These are phyloP conservation scores for Linum tenue DNA, from an alignment of 345 rosid species.

Conservation along the genomic window DNA sequence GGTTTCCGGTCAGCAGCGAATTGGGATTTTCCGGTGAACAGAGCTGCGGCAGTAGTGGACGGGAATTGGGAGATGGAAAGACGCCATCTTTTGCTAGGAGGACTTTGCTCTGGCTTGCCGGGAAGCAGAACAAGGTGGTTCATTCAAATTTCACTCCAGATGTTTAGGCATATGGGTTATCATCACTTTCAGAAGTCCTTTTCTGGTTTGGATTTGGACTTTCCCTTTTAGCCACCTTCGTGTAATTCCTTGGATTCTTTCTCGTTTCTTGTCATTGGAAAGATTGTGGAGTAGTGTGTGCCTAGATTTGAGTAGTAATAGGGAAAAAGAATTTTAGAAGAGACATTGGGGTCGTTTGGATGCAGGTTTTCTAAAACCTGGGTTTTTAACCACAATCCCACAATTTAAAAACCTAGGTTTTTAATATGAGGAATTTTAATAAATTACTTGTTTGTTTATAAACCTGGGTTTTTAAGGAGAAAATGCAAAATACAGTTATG, in stretches of 20 bases:
- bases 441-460: too few relatives aligned
- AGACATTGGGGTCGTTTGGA: too few relatives aligned
- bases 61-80: conserved; percentile 37
- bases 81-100: conserved; percentile 95
- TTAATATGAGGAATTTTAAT: too few relatives aligned
- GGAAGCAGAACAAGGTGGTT: conserved; percentile 89
- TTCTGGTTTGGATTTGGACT: neutral
- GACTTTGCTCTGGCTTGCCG: conserved; percentile 83
- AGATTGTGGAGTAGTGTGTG: too few relatives aligned
- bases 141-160: conserved; percentile 58
- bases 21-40: conserved; percentile 27
- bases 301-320: too few relatives aligned
- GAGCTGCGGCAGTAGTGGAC: conserved; percentile 29
- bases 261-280: neutral
- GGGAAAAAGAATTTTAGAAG: too few relatives aligned
- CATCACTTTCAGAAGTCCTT: too few relatives aligned
- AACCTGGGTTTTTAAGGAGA: too few relatives aligned
- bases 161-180: conserved; percentile 18
- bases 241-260: conserved; percentile 2
- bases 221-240: neutral
- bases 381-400: too few relatives aligned
- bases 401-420: too few relatives aligned
- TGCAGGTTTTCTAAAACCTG: too few relatives aligned
- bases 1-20: conserved; percentile 33
- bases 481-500: too few relatives aligned